Base-by-base conservation (phyloP, 1,139 yeast genomes). In the Tardiomyces depauwii region DNA sequence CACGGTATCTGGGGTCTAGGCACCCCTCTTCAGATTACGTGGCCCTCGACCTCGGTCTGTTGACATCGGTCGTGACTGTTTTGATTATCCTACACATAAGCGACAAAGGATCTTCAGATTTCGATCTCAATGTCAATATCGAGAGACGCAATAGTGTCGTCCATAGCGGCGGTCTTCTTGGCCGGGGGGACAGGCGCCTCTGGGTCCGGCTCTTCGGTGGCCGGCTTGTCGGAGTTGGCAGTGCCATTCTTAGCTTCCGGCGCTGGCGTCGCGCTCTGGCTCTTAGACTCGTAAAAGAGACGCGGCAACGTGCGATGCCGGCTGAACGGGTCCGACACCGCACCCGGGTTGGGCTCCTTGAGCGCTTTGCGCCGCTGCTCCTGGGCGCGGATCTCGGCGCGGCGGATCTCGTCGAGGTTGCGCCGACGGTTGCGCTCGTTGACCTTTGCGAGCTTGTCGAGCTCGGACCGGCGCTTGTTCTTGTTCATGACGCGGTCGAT, bases 251-350 rank as follows among this genome's bases (percentile, higher is more conserved):
- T 12, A 47, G 44, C 18, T 30, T 27, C 21, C 42, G 44, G 25
- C 41, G 40, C 46, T 42, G 47, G 46, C 33, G 47, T 49, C 45
- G 56, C 54, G 56, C 50, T 47, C 6, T 49, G 47, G 3, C 44
- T 49, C 18, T 40, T 47, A n/a, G 61, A 49, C 51, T 74, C 73
- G 53, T 89, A 88, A 64, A 87, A 89, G 51, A 87, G 80, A 59
- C 85, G 77, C 0, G 96, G 85, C 50, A 79, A 81, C 0, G 96
- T 89, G 62, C 87, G 82, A 59, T 91, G 74, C 62, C 97, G 77
- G 52, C 87, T 80, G 64, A 91, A 91, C 32, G 98, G 97, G 67
- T 91, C 94, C 9, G 82, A 78, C 45, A 70, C 73, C 45, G 74
- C 72, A 30, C 70, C 72, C 4, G 25, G 7, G 7, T 21, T 21